Percentiles rank a stretch among this genome's conserved stretches.
Conservation (phyloP, 352 stramenopile species). For the Paralagenidium karlingii region DNA sequence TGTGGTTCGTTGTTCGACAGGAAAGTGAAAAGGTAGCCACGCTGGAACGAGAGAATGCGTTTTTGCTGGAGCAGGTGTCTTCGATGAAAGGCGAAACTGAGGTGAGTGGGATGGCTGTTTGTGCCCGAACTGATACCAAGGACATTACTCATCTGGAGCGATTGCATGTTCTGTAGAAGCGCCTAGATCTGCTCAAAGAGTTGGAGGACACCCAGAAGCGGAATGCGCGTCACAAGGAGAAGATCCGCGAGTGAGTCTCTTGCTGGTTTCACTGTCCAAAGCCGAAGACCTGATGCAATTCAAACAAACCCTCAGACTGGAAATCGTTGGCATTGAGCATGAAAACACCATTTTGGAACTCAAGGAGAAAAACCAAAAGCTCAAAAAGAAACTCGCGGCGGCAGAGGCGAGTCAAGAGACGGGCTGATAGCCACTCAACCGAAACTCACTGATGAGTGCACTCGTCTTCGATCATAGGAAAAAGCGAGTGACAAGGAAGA, state of each 20-base stretch:
- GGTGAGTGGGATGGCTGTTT: no score
- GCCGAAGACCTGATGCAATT: slow-evolving; percentile 2
- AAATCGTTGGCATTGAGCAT: slow-evolving; percentile 55
- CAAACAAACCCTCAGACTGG: slow-evolving; percentile 21
- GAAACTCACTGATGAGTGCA: no score
- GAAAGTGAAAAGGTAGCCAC: slow-evolving; percentile 45
- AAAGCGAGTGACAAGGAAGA: slow-evolving; percentile 32
- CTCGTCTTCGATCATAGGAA: no score
- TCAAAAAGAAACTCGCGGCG: slow-evolving; percentile 39
- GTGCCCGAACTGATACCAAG: neutral
- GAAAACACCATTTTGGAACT: slow-evolving; percentile 63
- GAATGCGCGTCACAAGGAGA: slow-evolving; percentile 49
- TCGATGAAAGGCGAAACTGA: slow-evolving; percentile 61
- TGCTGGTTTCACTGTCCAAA: neutral
- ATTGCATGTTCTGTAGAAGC: slow-evolving; percentile 19
- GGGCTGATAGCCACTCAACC: no score
- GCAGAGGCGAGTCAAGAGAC: no score
- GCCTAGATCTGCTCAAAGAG: slow-evolving; percentile 47
- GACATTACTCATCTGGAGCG: neutral
- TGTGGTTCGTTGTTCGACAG: neutral
- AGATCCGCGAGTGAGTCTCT: slow-evolving; percentile 38
- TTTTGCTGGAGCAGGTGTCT: slow-evolving; percentile 54
- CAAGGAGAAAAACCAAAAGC: slow-evolving; percentile 61
- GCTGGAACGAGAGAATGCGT: slow-evolving; percentile 53
- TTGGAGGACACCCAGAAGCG: slow-evolving; percentile 60